A percentile compares a stretch with the other conserved stretches of the same genome.
These are phyloP conservation scores for Fusarium oxysporum DNA, from an alignment of 2,329 filamentous ascomycete genomes.

Conservation along the genomic window DNA sequence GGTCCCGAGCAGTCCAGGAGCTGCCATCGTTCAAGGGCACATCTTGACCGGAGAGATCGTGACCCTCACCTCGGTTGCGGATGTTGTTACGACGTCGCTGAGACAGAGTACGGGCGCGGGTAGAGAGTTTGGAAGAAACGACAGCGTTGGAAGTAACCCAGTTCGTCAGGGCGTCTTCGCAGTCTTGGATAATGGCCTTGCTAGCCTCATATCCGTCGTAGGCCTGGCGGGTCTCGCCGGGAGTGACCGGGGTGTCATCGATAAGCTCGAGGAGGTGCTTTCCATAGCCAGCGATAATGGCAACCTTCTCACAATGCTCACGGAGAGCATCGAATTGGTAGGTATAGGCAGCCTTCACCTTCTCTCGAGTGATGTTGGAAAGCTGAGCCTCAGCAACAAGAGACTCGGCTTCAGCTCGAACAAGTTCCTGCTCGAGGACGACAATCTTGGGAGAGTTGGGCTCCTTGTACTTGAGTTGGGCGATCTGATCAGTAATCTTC, in stretches of 20 bases:
- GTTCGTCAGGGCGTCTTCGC: slow-evolving; percentile 95
- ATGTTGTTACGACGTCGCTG: slow-evolving; percentile 83
- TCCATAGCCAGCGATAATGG: slow-evolving; percentile 96
- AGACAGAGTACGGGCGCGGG: slow-evolving; percentile 86
- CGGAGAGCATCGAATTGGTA: slow-evolving; percentile 98
- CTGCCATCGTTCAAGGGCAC: slow-evolving; percentile 80
- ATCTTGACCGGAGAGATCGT: slow-evolving; percentile 88
- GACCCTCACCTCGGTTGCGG: slow-evolving; percentile 75
- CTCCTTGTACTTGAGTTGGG: slow-evolving; percentile 99
- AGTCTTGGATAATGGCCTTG: slow-evolving; percentile 99
- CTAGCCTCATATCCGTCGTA: slow-evolving; percentile 99
- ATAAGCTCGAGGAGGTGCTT: slow-evolving; percentile 98
- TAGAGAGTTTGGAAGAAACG: slow-evolving; percentile 87
- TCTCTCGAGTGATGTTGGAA: slow-evolving; percentile 99
- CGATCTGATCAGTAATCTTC: slow-evolving; percentile 99
- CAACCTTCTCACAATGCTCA: slow-evolving; percentile 98
- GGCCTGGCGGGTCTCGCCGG: slow-evolving; percentile 92
- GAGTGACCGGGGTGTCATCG: slow-evolving; percentile 96
- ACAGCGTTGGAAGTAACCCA: slow-evolving; percentile 94
- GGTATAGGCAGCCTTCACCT: slow-evolving; percentile 97
- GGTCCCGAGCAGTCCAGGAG: slow-evolving; percentile 83
- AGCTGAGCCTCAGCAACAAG: slow-evolving; percentile 97
- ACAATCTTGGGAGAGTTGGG: slow-evolving; percentile 98
- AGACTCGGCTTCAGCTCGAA: slow-evolving; percentile 98
- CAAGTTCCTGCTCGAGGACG: slow-evolving; percentile 97